Evolutionary conservation across 139 green algal species (phyloP), one percentile per base, ranked within the genome.

Genomic region (Picochlorum sp.): DNA sequence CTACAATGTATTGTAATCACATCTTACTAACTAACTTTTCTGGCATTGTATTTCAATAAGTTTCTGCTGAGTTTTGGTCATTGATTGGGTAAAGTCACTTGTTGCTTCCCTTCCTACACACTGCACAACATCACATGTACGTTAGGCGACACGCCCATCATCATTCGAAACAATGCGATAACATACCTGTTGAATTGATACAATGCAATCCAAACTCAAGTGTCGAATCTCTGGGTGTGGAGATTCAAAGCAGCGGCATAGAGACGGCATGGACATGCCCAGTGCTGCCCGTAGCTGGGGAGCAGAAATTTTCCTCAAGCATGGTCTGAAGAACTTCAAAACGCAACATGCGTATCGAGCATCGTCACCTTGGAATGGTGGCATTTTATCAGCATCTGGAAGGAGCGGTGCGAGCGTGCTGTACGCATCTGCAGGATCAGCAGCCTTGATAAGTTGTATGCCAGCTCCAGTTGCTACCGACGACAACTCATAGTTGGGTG

Each of bases 221-320:
- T 88, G 87, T 57, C 84, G 74, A 55, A 91, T 77, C 51, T 91
- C 83, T 9, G 83, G 70, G 3, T 65, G 56, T 5, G 70, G 57
- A 37, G 77, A 79, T 18, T 62, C 28, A 65, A 85, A 88, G 11
- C 80, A 65, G 5, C 71, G 55, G 61, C 85, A 81, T 15, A 89
- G 69, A 26, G 72, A 65, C 15, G 83, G 84, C 70, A 87, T 54
- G 63, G 87, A 64, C 50, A 57, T 52, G 3, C 57, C 51, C 44
- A 76, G 57, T 23, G 69, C 65, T n/a, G 57, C 24, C 6, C 38
- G 31, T 28, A 65, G 34, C 52, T 81, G 67, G 44, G 60, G 57
- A 28, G 41, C 34, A 31, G 58, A 50, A 18, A 65, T 21, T 16
- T 50, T 52, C 13, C 13, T 26, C n/a, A 65, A 28, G 23, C 20